Conservation (phyloP, 352 stramenopile genomes). For the Pseudoperonospora humuli region DNA sequence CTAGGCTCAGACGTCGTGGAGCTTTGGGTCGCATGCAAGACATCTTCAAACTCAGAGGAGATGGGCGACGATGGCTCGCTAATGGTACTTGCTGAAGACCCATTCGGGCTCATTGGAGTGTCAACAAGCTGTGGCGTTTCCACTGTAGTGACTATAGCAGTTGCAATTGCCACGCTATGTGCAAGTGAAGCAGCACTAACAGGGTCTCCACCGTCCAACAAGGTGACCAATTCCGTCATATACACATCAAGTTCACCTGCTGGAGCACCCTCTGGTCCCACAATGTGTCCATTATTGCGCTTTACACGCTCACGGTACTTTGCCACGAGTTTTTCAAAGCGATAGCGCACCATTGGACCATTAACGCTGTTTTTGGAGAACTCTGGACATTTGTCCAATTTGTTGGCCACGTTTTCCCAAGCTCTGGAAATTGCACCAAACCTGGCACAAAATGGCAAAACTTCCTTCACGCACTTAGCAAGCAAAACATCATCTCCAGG, state of each 20-base stretch:
- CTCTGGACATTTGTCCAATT: slow-evolving; percentile 14
- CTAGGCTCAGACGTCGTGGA: slow-evolving; percentile 9
- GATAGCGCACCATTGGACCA: slow-evolving; percentile 27
- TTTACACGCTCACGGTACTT: slow-evolving; percentile 31
- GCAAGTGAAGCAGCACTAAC: slow-evolving; percentile 17
- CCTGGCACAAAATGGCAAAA: slow-evolving; percentile 27
- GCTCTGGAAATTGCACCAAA: slow-evolving; percentile 26
- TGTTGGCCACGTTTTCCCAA: slow-evolving; percentile 27
- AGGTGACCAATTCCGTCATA: slow-evolving; percentile 25
- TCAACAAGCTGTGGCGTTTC: neutral
- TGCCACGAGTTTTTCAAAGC: slow-evolving; percentile 25
- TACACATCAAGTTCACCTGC: slow-evolving; percentile 28
- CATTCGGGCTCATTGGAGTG: slow-evolving; percentile 9
- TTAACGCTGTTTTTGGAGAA: slow-evolving; percentile 30
- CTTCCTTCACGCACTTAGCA: slow-evolving; percentile 20
- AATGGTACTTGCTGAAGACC: slow-evolving; percentile 9
- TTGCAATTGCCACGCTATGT: slow-evolving; percentile 19
- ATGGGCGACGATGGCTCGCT: slow-evolving; percentile 14
- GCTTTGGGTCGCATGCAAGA: slow-evolving; percentile 5
- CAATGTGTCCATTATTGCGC: slow-evolving; percentile 23
- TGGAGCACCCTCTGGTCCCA: slow-evolving; percentile 17
- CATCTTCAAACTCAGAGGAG: neutral
- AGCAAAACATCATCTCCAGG: slow-evolving; percentile 25
- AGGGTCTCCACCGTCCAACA: slow-evolving; percentile 23
- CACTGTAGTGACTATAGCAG: slow-evolving; percentile 2